These are phyloP conservation scores for Galerina marginata DNA, from an alignment of 768 basidiomycete species.

Conservation along the genomic window DNA sequence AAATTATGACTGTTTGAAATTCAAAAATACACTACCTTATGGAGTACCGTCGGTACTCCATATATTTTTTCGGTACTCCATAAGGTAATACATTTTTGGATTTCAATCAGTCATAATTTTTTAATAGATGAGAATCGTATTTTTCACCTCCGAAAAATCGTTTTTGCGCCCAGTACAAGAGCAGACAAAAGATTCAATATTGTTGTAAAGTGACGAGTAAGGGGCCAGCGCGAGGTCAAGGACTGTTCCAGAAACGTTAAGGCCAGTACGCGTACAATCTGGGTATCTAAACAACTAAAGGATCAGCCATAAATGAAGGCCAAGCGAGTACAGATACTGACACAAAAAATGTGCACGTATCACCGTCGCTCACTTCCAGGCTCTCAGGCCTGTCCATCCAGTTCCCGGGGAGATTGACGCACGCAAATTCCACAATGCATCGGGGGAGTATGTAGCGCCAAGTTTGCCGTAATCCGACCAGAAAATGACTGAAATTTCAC, in stretches of 20 bases:
- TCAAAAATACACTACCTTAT: too few relatives aligned
- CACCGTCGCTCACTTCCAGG: background rate
- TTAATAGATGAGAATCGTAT: too few relatives aligned
- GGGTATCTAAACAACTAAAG: background rate
- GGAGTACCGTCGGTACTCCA: too few relatives aligned
- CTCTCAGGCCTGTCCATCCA: slow-evolving; percentile 1
- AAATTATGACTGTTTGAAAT: too few relatives aligned
- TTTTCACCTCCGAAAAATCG: too few relatives aligned
- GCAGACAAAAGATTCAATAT: background rate
- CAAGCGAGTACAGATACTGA: too few relatives aligned
- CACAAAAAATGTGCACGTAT: background rate
- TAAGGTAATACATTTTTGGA: too few relatives aligned
- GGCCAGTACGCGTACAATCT: background rate
- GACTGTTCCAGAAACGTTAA: background rate
- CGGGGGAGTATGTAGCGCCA: background rate
- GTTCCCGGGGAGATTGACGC: background rate
- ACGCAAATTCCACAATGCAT: background rate
- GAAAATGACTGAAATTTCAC: background rate
- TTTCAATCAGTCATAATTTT: too few relatives aligned
- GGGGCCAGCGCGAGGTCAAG: background rate
- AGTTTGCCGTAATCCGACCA: background rate
- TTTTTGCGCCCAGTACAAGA: too few relatives aligned
- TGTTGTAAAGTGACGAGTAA: background rate
- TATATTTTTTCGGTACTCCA: too few relatives aligned
- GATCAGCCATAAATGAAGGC: background rate